Conservation (phyloP, 257 asterid genomes). For the Misopates orontium region DNA sequence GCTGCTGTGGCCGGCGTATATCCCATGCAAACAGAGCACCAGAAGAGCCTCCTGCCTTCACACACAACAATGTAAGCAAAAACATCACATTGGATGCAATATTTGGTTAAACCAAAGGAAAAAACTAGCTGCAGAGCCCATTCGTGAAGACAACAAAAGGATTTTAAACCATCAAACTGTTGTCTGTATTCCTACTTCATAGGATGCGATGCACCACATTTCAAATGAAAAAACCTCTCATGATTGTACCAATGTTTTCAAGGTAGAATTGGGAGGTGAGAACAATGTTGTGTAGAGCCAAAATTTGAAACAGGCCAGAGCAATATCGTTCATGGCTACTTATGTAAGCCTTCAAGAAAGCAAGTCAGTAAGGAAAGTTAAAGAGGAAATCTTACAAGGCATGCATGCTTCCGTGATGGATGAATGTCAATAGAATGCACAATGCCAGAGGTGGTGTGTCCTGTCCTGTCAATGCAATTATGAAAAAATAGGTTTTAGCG, state of each 20-base stretch:
- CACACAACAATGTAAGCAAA: constrained; percentile 25
- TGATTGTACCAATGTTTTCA: background rate
- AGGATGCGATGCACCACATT: background rate
- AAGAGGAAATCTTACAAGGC: constrained; percentile 67
- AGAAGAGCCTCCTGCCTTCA: constrained; percentile 97
- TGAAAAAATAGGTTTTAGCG: constrained; percentile 25
- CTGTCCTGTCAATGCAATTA: constrained; percentile 46
- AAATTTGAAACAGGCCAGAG: background rate
- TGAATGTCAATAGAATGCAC: constrained; percentile 88
- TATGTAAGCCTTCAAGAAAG: background rate
- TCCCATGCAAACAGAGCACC: constrained; percentile 98
- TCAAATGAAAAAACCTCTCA: background rate
- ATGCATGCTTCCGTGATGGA: constrained; percentile 83
- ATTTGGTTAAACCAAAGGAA: background rate
- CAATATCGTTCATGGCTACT: background rate
- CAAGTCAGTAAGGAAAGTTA: constrained; percentile 7
- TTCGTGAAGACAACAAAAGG: constrained; percentile 6
- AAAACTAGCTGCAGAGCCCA: background rate
- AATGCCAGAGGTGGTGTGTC: constrained; percentile 60
- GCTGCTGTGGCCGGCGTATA: constrained; percentile 75
- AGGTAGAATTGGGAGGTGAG: background rate
- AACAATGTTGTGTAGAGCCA: background rate
- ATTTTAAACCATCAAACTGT: background rate
- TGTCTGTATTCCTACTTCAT: background rate
- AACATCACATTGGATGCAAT: background rate